Conservation (phyloP, 352 stramenopile genomes). For the Globisporangium heterothallicum region DNA sequence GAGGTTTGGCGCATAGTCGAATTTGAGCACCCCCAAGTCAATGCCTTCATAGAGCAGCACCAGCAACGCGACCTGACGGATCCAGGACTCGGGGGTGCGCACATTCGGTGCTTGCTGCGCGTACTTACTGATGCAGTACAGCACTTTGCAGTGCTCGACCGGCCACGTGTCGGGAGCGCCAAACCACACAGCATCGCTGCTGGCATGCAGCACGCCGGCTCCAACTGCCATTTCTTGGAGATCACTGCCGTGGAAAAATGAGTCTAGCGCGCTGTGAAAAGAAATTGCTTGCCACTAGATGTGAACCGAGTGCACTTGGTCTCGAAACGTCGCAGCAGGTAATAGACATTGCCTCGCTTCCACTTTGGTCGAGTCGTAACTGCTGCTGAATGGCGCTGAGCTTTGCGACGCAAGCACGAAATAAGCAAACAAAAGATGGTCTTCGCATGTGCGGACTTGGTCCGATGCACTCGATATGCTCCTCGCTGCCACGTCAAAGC, state of each 20-base stretch:
- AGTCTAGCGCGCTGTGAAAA: too few relatives aligned
- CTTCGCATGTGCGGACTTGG: too few relatives aligned
- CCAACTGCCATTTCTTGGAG: constrained; percentile 1
- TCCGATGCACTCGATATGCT: too few relatives aligned
- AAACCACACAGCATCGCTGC: constrained; percentile 44
- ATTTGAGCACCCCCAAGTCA: constrained; percentile 89
- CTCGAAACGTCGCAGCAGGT: too few relatives aligned
- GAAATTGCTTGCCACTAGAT: too few relatives aligned
- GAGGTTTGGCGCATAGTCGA: constrained; percentile 94
- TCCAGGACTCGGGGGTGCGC: constrained; percentile 90
- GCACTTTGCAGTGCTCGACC: constrained; percentile 92
- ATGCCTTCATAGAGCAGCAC: constrained; percentile 97
- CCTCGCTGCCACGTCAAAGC: too few relatives aligned
- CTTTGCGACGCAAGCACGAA: too few relatives aligned
- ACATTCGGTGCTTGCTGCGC: constrained; percentile 80
- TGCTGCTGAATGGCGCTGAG: too few relatives aligned
- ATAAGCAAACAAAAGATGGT: too few relatives aligned
- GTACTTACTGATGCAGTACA: constrained; percentile 95
- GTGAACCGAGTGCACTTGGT: too few relatives aligned
- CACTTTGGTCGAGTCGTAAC: too few relatives aligned
- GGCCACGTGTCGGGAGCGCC: constrained; percentile 56
- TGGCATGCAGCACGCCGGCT: constrained; percentile 6
- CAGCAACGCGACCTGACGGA: constrained; percentile 92
- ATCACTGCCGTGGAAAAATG: constrained; percentile 1
- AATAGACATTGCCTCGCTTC: too few relatives aligned